Evolutionary conservation across 495 filamentous ascomycete species (phyloP), one percentile per base, ranked within the genome.

Genomic region (Lasiosphaeris hirsuta): DNA sequence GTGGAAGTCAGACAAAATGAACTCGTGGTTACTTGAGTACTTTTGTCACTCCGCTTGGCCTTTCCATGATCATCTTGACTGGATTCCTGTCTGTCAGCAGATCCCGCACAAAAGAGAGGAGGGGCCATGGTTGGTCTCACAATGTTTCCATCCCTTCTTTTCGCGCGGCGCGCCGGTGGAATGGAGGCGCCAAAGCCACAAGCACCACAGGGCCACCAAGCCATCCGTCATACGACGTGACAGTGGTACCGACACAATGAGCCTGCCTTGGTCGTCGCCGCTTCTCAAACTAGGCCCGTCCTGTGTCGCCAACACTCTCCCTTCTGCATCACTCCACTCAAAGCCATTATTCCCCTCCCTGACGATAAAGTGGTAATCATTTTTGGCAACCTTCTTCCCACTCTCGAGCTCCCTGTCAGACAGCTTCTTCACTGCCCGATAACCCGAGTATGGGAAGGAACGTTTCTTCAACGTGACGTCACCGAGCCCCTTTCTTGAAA

Each of bases 131-230:
- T 7, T 8, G 13, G 10, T 8, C 46, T 49, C n/a, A 49, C 46
- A 15, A 8, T 49, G 23, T 49, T 34, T 10, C 46, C 46, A 49
- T 34, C 33, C 33, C n/a, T 33, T 33, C 14, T 49, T 49, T 36
- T 51, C 23, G 35, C 15, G 35, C 49, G 7, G n/a, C 15, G 46
- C 13, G 46, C 33, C 11, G 0, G 46, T 34, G 13, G 49, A 14
- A 40, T 65, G 62, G 4, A 55, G 7, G 56, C 63, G 65, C 71
- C 67, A 70, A 39, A 69, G 56, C 58, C 69, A 66, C 51, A 73
- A 39, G 23, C 69, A 72, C 71, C 71, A 73, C 46, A 69, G 49
- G 2, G 62, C 69, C 34, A 73, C 59, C 60, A 73, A 39, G 1
- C 56, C 63, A 43, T 73, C 71, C 61, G 66, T 57, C 38, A 40